phyloP scores from a whole-genome alignment of 805 yeast species.

The Teunomyces cretensis region DNA sequence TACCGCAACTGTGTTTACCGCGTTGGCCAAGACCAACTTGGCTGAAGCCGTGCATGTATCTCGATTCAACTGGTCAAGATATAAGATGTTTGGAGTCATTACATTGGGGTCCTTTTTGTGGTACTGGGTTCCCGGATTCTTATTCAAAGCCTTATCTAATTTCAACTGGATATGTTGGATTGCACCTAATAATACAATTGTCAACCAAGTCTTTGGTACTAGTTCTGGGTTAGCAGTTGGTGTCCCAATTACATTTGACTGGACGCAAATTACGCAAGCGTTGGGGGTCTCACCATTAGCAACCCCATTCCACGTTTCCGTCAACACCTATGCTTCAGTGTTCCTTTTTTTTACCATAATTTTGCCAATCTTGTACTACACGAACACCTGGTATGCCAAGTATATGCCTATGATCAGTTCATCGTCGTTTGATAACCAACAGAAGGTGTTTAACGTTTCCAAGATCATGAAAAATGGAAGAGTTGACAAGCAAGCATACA shows the following conservation, averaged over 20 bases:
- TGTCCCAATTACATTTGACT: constrained; percentile 29
- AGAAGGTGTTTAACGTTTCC: constrained; percentile 16
- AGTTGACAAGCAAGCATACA: constrained; percentile 15
- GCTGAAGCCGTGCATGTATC: constrained; percentile 9
- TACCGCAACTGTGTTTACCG: constrained; percentile 19
- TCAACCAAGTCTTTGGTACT: constrained; percentile 27
- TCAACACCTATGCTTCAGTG: constrained; percentile 17
- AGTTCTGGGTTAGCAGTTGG: constrained; percentile 27
- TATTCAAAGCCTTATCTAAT: constrained; percentile 23
- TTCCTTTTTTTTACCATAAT: constrained; percentile 15
- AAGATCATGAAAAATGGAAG: constrained; percentile 15
- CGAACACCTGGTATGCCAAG: constrained; percentile 22
- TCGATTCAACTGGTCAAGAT: constrained; percentile 17
- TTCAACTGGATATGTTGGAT: constrained; percentile 36
- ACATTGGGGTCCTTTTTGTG: constrained; percentile 20
- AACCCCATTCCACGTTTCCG: constrained; percentile 17
- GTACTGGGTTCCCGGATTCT: constrained; percentile 30
- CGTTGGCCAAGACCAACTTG: constrained; percentile 12
- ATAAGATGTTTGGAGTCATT: constrained; percentile 17
- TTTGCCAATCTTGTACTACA: constrained; percentile 18
- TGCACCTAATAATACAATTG: constrained; percentile 20
- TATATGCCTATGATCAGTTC: constrained; percentile 21
- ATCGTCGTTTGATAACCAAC: constrained; percentile 18
- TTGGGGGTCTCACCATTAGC: constrained; percentile 18
- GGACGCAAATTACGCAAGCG: constrained; percentile 24